Evolutionary conservation across 352 stramenopile genomes (phyloP).

Genomic region (Globisporangium okanoganense): DNA sequence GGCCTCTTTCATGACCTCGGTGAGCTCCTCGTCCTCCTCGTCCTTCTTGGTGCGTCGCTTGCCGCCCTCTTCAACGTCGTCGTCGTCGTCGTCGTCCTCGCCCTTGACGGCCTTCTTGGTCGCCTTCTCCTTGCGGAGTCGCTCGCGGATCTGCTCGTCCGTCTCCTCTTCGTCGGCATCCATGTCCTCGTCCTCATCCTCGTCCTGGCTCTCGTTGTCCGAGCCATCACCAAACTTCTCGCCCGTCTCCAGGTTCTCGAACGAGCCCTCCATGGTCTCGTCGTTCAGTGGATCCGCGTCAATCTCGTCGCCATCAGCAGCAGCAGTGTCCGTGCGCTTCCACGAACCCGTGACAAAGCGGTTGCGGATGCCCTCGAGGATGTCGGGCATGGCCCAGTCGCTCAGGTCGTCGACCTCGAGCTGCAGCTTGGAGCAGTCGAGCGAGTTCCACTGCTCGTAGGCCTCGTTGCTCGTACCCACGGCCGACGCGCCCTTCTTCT

Average conservation of each 20-base stretch:
- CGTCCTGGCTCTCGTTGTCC: slow-evolving; percentile 23
- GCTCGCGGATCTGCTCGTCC: slow-evolving; percentile 75
- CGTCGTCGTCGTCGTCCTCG: slow-evolving; percentile 53
- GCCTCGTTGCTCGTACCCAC: slow-evolving; percentile 28
- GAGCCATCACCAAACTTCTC: slow-evolving; percentile 53
- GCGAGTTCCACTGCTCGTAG: slow-evolving; percentile 64
- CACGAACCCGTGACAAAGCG: slow-evolving; percentile 98
- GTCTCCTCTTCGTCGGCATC: slow-evolving; percentile 54
- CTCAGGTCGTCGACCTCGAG: slow-evolving; percentile 60
- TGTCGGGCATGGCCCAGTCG: slow-evolving; percentile 69
- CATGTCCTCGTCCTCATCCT: slow-evolving; percentile 25
- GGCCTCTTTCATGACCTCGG: slow-evolving; percentile 80
- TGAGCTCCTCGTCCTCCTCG: slow-evolving; percentile 84
- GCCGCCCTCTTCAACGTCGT: slow-evolving; percentile 26
- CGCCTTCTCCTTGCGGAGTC: slow-evolving; percentile 88
- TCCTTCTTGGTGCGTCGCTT: slow-evolving; percentile 34
- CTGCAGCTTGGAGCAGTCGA: slow-evolving; percentile 84
- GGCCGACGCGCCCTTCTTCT: slow-evolving; percentile 43
- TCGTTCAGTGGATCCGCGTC: slow-evolving; percentile 73
- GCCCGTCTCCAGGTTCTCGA: slow-evolving; percentile 97
- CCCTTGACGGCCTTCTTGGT: slow-evolving; percentile 83
- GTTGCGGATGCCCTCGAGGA: slow-evolving; percentile 82
- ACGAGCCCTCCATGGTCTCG: slow-evolving; percentile 93
- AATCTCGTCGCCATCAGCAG: slow-evolving; percentile 25
- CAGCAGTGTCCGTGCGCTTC: slow-evolving; percentile 60